Evolutionary conservation across 805 yeast species (phyloP).

Genomic region (Yarrowia keelungensis): DNA sequence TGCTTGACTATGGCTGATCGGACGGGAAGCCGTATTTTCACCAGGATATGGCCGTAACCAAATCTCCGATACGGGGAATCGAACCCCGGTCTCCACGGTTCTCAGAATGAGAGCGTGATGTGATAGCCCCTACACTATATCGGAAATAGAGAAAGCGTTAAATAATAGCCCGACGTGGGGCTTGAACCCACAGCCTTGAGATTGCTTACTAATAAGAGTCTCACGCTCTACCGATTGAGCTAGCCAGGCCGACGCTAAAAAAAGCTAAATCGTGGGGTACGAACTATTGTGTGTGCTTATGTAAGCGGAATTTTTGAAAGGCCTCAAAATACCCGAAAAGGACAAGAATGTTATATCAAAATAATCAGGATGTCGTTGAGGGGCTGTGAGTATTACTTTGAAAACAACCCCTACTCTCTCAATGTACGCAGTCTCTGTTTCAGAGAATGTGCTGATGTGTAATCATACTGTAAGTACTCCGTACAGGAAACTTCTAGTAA

Average conservation of each 20-base stretch:
- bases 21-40: constrained; percentile 35
- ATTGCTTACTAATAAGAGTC: constrained; percentile 16
- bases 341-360: too few species aligned
- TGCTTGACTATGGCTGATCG: constrained; percentile 37
- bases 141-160: constrained; percentile 13
- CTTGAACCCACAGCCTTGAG: constrained; percentile 37
- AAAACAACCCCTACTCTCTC: too few species aligned
- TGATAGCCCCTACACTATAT: constrained; percentile 38
- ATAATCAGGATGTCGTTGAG: too few species aligned
- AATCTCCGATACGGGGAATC: constrained; percentile 38
- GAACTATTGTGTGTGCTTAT: neutral
- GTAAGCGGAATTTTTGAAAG: neutral
- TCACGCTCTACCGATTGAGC: constrained; percentile 35
- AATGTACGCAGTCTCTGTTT: too few species aligned
- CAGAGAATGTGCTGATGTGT: too few species aligned
- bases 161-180: constrained; percentile 38
- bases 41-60: constrained; percentile 36
- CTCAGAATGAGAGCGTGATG: constrained; percentile 36
- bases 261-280: neutral
- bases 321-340: too few species aligned
- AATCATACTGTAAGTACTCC: too few species aligned
- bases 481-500: too few species aligned
- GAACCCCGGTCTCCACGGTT: constrained; percentile 39
- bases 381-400: too few species aligned
- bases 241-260: constrained; percentile 24